phyloP scores from a whole-genome alignment of 163 green algal species.

The Botryococcus braunii region DNA sequence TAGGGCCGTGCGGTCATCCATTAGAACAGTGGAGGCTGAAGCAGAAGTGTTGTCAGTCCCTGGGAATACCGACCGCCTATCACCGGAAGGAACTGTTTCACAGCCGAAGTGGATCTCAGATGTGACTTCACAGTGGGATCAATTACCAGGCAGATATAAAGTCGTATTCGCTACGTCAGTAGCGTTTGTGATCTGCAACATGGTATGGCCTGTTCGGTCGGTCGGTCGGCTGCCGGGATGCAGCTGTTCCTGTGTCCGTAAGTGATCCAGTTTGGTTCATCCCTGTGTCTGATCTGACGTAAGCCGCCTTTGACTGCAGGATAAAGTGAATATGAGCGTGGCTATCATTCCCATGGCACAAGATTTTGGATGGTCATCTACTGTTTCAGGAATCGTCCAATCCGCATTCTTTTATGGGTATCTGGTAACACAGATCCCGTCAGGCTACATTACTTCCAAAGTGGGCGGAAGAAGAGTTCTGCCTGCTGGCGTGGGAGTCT shows the following conservation, averaged over 20 bases:
- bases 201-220: constrained; percentile 27
- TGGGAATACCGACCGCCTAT: too few relatives aligned
- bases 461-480: constrained; percentile 57
- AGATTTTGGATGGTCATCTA: constrained; percentile 57
- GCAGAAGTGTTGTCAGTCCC: too few relatives aligned
- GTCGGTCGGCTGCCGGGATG: not conserved
- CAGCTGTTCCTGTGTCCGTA: not conserved
- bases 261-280: not conserved
- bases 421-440: constrained; percentile 45
- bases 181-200: constrained; percentile 80
- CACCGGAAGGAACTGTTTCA: too few relatives aligned
- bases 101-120: too few relatives aligned
- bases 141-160: constrained; percentile 36
- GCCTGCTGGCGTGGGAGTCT: constrained; percentile 59
- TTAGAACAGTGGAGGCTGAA: too few relatives aligned
- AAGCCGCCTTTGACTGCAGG: constrained; percentile 2
- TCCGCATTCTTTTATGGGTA: constrained; percentile 54
- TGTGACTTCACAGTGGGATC: too few relatives aligned
- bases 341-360: constrained; percentile 63
- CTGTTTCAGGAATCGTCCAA: constrained; percentile 45
- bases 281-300: not conserved
- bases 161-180: constrained; percentile 47
- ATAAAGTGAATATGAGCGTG: constrained; percentile 67
- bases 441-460: constrained; percentile 50
- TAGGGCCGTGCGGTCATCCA: too few relatives aligned